Base-by-base conservation (phyloP, 1,284 basidiomycete species). In the Rhodotorula mucilaginosa region DNA sequence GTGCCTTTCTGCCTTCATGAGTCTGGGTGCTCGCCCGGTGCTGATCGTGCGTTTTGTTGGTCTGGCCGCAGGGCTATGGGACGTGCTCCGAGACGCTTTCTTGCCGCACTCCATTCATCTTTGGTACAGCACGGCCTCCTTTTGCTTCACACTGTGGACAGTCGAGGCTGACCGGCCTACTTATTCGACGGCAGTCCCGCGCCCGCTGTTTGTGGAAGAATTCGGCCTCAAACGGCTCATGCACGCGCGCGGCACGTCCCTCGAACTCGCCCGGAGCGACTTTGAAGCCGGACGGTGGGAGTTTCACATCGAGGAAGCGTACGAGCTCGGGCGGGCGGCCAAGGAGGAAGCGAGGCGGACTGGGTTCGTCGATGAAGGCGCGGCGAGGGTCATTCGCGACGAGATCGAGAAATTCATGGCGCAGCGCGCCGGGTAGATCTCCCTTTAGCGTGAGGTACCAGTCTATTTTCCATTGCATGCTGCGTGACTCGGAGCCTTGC, bases 181-280 rank as follows among this genome's bases (percentile, higher is more conserved):
- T 34, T 34, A 2, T 34, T 34, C 34, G 34, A 34, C 34, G 34
- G 34, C 76, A 89, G 89, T 91, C 16, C 87, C 89, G 3, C 84
- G 90, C 5, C 89, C 89, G 1, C 82, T 91, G 47, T 91, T 92
- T 75, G 86, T 91, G 61, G 90, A 91, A 79, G 90, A 91, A 78
- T 87, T 89, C 76, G 90, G 90, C 5, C 82, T 92, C 51, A 85
- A 87, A 5, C 81, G 88, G 18, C 82, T 89, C 34, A 85, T 91
- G 49, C 82, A 85, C 5, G 58, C 60, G 1, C 65, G 72, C 10
- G 74, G 74, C 12, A 59, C 66, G n/a, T 67, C 72, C 3, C 54
- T 74, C 61, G 70, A 69, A 58, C 65, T 76, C 31, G 39, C 52
- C 31, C 68, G 72, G 34, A 63, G 65, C 23, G 74, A 76, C 44